A percentile compares a stretch with the other conserved stretches of the same genome.
phyloP scores from a whole-genome alignment of 495 filamentous ascomycete genomes.

The Penicillium ochrochloron region DNA sequence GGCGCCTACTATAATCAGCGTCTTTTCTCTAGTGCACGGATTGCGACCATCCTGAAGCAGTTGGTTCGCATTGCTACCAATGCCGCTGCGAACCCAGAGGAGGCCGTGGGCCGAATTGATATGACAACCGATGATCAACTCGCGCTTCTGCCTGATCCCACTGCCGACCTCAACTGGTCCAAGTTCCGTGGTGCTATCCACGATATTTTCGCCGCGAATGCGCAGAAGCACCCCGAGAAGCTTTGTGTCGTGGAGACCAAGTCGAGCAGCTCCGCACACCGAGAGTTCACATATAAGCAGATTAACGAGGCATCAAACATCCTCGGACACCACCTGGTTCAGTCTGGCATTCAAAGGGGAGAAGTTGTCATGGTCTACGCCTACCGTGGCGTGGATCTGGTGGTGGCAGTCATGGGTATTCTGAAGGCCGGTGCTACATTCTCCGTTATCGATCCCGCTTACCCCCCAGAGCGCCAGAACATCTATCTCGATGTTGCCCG shows the following conservation, averaged over 20 bases:
- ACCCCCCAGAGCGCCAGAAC: constrained; percentile 85
- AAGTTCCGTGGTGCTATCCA: constrained; percentile 81
- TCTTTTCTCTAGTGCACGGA: constrained; percentile 54
- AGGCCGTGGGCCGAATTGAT: constrained; percentile 52
- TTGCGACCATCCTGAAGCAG: constrained; percentile 51
- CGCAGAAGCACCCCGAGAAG: constrained; percentile 72
- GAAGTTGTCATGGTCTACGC: constrained; percentile 96
- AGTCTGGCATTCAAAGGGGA: constrained; percentile 72
- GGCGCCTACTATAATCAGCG: constrained; percentile 57
- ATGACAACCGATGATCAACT: constrained; percentile 52
- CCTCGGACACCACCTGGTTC: constrained; percentile 76
- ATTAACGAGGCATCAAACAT: constrained; percentile 86
- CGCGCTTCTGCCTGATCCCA: constrained; percentile 71
- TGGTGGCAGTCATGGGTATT: constrained; percentile 60
- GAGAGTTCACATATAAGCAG: constrained; percentile 83
- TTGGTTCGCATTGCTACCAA: constrained; percentile 47
- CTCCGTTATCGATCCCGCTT: constrained; percentile 81
- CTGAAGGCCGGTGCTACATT: constrained; percentile 55
- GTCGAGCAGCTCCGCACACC: constrained; percentile 58
- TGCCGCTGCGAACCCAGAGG: constrained; percentile 48
- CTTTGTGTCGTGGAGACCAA: constrained; percentile 85
- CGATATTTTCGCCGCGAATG: constrained; percentile 74
- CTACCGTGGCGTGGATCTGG: constrained; percentile 64
- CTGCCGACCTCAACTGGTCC: constrained; percentile 78
- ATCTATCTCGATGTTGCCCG: constrained; percentile 90